A percentile compares a stretch with the other conserved stretches of the same genome.
Conservation (phyloP, 176 grass and related monocot species). For the Carex kokanica region DNA sequence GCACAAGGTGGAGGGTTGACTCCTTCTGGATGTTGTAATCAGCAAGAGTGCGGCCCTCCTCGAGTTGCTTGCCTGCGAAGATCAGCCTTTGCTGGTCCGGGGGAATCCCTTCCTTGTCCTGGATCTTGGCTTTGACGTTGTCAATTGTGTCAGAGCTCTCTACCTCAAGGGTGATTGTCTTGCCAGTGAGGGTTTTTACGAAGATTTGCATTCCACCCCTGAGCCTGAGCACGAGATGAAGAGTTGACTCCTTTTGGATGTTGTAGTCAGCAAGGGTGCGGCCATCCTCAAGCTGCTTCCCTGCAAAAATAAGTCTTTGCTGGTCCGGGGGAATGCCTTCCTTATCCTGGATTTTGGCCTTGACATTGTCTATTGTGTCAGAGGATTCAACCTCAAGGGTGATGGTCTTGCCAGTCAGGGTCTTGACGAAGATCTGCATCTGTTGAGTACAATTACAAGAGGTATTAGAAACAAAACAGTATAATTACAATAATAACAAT, state of each 20-base stretch:
- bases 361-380: conserved; percentile 63
- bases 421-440: conserved; percentile 90
- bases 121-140: too few relatives aligned
- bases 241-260: conserved; percentile 78
- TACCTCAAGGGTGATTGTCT: conserved; percentile 55
- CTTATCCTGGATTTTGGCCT: conserved; percentile 82
- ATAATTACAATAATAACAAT: background rate
- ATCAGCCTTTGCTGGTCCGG: too few relatives aligned
- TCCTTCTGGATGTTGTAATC: too few relatives aligned
- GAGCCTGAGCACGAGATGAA: conserved; percentile 49
- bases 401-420: conserved; percentile 74
- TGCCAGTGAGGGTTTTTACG: conserved; percentile 60
- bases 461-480: background rate
- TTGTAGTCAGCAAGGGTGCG: conserved; percentile 54
- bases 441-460: background rate
- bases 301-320: conserved; percentile 57
- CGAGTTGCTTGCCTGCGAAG: too few relatives aligned
- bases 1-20: too few relatives aligned
- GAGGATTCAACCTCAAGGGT: conserved; percentile 49
- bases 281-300: conserved; percentile 67
- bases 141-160: conserved; percentile 45
- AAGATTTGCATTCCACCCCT: conserved; percentile 68
- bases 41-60: too few relatives aligned
- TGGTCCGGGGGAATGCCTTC: conserved; percentile 66
- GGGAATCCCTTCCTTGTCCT: too few relatives aligned